Evolutionary conservation across 805 yeast species (phyloP).

Genomic region (Kregervanrija pseudodelftensis): DNA sequence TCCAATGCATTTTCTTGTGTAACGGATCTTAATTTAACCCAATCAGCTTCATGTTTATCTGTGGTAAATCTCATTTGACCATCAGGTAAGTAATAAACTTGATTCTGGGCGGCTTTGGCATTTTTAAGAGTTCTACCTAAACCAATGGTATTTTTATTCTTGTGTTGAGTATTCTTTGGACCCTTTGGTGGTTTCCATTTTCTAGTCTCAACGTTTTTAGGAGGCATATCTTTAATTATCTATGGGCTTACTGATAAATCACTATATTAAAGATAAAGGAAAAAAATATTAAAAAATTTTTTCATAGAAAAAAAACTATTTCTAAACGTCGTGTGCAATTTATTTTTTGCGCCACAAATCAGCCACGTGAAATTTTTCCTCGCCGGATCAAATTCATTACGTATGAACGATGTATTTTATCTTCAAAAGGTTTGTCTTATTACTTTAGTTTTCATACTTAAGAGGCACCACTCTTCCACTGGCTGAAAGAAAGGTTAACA

Average conservation of each 20-base stretch:
- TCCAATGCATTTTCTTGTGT: constrained; percentile 92
- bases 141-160: constrained; percentile 78
- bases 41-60: constrained; percentile 71
- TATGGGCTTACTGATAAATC: not conserved
- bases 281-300: not conserved
- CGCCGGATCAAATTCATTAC: too few species aligned
- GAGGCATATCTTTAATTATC: constrained; percentile 6
- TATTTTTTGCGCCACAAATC: not conserved
- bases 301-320: not conserved
- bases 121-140: constrained; percentile 79
- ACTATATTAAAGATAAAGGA: not conserved
- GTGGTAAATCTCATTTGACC: constrained; percentile 89
- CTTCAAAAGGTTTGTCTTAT: too few species aligned
- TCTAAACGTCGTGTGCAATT: not conserved
- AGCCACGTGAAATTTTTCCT: not conserved
- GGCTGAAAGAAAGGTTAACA: too few species aligned
- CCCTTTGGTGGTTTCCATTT: constrained; percentile 89
- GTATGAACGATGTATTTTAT: too few species aligned
- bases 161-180: constrained; percentile 82
- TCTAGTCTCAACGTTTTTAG: constrained; percentile 35
- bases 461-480: too few species aligned
- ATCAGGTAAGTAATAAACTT: constrained; percentile 67
- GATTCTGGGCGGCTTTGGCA: constrained; percentile 62
- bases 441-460: too few species aligned
- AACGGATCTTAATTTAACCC: constrained; percentile 89